Evolutionary conservation across 768 basidiomycete genomes (phyloP).

Genomic region (Mycena galericulata): DNA sequence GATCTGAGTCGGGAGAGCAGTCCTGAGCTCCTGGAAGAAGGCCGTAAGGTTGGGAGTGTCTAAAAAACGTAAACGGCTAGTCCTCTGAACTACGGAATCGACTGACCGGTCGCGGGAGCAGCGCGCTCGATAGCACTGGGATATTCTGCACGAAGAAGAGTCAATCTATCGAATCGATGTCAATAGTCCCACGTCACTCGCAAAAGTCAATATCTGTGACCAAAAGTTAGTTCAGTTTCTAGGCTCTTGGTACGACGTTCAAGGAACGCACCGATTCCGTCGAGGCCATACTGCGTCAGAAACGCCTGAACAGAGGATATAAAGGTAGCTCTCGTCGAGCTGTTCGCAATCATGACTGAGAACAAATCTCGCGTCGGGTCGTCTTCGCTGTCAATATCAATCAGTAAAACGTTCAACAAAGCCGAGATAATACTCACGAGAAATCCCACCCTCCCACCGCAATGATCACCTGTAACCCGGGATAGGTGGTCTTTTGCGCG

Average conservation of each 20-base stretch:
- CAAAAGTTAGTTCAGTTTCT: neutral
- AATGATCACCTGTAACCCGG: conserved; percentile 34
- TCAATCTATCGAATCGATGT: no score
- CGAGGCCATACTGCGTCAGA: conserved; percentile 26
- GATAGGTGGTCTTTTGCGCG: conserved; percentile 15
- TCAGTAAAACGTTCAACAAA: neutral
- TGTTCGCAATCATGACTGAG: conserved; percentile 34
- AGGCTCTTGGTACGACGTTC: no score
- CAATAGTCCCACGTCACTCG: neutral
- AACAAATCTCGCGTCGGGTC: conserved; percentile 25
- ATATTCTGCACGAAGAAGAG: conserved; percentile 13
- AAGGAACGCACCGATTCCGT: conserved; percentile 32
- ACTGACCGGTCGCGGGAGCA: conserved; percentile 37
- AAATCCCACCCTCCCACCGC: conserved; percentile 39
- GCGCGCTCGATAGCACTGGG: conserved; percentile 36
- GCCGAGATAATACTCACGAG: conserved; percentile 17
- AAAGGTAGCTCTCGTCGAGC: conserved; percentile 31
- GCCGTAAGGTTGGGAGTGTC: conserved; percentile 39
- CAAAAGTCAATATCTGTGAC: conserved; percentile 37
- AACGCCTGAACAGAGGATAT: conserved; percentile 35
- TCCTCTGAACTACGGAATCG: neutral
- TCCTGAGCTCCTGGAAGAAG: conserved; percentile 34
- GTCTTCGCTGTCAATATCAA: conserved; percentile 3
- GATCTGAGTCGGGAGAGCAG: conserved; percentile 21
- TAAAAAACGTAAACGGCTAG: neutral